A percentile compares a stretch with the other conserved stretches of the same genome.
Evolutionary conservation across 1,139 yeast species (phyloP).

Genomic region (Sugiyamaella pinicola): DNA sequence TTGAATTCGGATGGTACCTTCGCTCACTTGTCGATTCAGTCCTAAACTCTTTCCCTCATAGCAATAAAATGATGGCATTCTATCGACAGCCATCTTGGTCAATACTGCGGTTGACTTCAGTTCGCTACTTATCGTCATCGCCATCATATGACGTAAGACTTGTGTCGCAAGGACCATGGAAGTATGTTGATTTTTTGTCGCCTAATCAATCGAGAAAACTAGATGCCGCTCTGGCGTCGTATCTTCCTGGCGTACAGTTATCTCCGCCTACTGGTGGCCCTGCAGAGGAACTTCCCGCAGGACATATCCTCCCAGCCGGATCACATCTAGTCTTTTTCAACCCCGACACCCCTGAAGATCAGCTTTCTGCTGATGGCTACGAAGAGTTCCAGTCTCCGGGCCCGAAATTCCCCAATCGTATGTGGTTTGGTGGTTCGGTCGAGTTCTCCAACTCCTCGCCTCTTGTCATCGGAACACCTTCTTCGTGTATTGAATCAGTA

Average conservation of each 20-base stretch:
- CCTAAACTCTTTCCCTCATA: too few species aligned
- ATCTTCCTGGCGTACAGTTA: slow-evolving; percentile 26
- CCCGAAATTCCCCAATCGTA: slow-evolving; percentile 55
- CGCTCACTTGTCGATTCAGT: too few species aligned
- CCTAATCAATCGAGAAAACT: slow-evolving; percentile 30
- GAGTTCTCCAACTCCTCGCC: slow-evolving; percentile 44
- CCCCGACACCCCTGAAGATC: slow-evolving; percentile 53
- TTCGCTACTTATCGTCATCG: not conserved
- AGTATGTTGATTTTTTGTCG: slow-evolving; percentile 30
- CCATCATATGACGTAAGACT: not conserved
- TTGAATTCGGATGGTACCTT: too few species aligned
- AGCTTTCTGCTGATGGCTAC: slow-evolving; percentile 73
- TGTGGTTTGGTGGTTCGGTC: slow-evolving; percentile 81
- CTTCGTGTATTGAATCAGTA: slow-evolving; percentile 35
- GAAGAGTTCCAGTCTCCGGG: slow-evolving; percentile 78
- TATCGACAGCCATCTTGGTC: not conserved
- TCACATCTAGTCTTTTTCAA: slow-evolving; percentile 68
- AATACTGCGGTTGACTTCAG: not conserved
- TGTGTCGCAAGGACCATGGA: slow-evolving; percentile 35
- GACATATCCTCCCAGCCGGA: slow-evolving; percentile 49
- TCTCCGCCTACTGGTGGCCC: slow-evolving; percentile 15
- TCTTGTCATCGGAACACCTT: slow-evolving; percentile 43
- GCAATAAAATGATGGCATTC: not conserved
- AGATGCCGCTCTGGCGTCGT: slow-evolving; percentile 33
- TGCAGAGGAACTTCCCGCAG: slow-evolving; percentile 25